Evolutionary conservation across 2,329 filamentous ascomycete genomes (phyloP).

Genomic region (Botryosphaeria agaves): DNA sequence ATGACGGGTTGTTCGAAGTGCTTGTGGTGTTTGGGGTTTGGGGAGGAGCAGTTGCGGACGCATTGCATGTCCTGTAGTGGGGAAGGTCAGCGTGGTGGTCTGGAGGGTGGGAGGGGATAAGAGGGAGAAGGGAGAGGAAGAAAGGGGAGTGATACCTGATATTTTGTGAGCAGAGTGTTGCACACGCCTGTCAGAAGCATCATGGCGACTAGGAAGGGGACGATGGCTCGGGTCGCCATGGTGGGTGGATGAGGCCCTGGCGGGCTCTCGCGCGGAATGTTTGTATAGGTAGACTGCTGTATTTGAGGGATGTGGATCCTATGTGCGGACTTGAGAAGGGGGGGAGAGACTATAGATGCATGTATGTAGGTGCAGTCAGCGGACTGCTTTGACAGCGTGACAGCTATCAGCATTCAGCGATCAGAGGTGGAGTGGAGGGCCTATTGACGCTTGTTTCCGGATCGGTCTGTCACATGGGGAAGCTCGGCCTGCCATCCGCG

Average conservation of each 20-base stretch:
- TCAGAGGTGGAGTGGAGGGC: no score
- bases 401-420: no score
- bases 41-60: constrained; percentile 68
- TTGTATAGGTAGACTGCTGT: no score
- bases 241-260: constrained; percentile 4
- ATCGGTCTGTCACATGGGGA: no score
- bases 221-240: constrained; percentile 55
- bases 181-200: constrained; percentile 93
- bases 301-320: no score
- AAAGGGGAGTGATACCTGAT: constrained; percentile 50
- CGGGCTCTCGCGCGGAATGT: neutral
- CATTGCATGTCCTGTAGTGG: constrained; percentile 83
- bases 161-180: constrained; percentile 94
- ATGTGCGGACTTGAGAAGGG: no score
- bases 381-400: no score
- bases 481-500: no score
- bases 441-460: no score
- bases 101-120: constrained; percentile 5
- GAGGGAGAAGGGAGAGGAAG: constrained; percentile 1
- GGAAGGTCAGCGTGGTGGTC: constrained; percentile 5
- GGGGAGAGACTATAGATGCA: no score
- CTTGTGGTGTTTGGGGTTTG: constrained; percentile 45
- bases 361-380: no score
- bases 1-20: constrained; percentile 90
- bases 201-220: constrained; percentile 82